These are phyloP conservation scores for Prunus dulcis DNA, from an alignment of 306 rosid genomes.

Conservation along the genomic window DNA sequence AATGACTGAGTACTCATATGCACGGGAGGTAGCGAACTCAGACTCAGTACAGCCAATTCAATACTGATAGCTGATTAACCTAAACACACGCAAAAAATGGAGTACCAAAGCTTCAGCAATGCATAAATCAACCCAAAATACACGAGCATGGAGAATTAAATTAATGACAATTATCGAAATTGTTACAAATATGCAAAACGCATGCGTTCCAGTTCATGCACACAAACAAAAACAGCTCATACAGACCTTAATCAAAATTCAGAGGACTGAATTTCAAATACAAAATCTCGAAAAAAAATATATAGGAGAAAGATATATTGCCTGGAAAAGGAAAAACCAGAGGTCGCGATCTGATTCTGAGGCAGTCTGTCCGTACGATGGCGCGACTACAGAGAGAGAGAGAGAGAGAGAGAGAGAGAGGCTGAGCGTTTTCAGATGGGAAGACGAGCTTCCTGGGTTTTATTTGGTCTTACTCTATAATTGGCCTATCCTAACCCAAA, in stretches of 20 bases:
- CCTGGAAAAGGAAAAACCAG: slow-evolving; percentile 13
- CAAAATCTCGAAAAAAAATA: background rate
- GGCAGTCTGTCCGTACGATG: slow-evolving; percentile 9
- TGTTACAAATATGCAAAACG: background rate
- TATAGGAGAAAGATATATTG: background rate
- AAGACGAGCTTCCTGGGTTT: background rate
- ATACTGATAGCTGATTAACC: background rate
- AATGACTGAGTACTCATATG: background rate
- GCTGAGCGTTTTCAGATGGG: background rate
- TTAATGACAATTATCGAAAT: background rate
- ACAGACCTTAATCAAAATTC: background rate
- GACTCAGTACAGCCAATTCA: slow-evolving; percentile 3
- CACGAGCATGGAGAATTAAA: background rate
- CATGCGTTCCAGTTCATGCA: background rate
- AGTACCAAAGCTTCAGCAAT: background rate
- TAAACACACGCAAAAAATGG: background rate
- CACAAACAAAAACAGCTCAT: background rate
- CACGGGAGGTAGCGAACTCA: background rate
- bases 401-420: background rate
- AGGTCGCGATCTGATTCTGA: slow-evolving; percentile 30
- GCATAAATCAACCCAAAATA: background rate
- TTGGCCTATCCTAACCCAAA: background rate
- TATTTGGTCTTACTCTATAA: background rate
- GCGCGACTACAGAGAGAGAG: background rate
- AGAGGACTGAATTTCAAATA: background rate